phyloP scores from a whole-genome alignment of 129 eudicot species.

The Lactuca sativa region DNA sequence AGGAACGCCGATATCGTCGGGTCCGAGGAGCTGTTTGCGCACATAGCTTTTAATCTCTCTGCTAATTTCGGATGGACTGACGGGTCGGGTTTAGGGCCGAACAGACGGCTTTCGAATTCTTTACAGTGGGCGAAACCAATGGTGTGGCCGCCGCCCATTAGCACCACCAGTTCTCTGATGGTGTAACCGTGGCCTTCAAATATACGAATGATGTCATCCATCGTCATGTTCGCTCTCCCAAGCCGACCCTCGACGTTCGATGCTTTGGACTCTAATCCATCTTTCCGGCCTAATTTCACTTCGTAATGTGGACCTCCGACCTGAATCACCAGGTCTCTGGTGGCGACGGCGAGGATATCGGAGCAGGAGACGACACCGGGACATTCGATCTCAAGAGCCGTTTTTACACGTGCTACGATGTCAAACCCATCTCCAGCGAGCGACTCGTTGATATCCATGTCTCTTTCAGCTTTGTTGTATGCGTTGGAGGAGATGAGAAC shows the following conservation, averaged over 20 bases:
- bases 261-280: slow-evolving; percentile 46
- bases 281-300: slow-evolving; percentile 55
- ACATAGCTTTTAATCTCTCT: slow-evolving; percentile 35
- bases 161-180: slow-evolving; percentile 55
- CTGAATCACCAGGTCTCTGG: slow-evolving; percentile 48
- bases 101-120: slow-evolving; percentile 49
- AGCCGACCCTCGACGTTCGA: slow-evolving; percentile 40
- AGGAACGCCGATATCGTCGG: slow-evolving; percentile 53
- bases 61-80: slow-evolving; percentile 47
- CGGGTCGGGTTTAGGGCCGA: slow-evolving; percentile 48
- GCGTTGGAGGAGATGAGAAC: slow-evolving; percentile 53
- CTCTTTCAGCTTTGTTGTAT: slow-evolving; percentile 50
- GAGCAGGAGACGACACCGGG: slow-evolving; percentile 64
- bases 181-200: slow-evolving; percentile 40
- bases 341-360: slow-evolving; percentile 52
- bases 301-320: slow-evolving; percentile 58
- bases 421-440: slow-evolving; percentile 69
- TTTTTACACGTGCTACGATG: slow-evolving; percentile 49
- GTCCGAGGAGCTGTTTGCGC: slow-evolving; percentile 48
- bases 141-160: slow-evolving; percentile 63
- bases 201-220: slow-evolving; percentile 31
- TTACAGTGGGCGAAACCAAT: slow-evolving; percentile 68
- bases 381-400: slow-evolving; percentile 58
- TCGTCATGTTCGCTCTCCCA: slow-evolving; percentile 41
- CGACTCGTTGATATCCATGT: slow-evolving; percentile 52